A percentile compares a stretch with the other conserved stretches of the same genome.
Evolutionary conservation across 2,329 filamentous ascomycete genomes (phyloP).

Genomic region (Cucurbitaria berberidis): DNA sequence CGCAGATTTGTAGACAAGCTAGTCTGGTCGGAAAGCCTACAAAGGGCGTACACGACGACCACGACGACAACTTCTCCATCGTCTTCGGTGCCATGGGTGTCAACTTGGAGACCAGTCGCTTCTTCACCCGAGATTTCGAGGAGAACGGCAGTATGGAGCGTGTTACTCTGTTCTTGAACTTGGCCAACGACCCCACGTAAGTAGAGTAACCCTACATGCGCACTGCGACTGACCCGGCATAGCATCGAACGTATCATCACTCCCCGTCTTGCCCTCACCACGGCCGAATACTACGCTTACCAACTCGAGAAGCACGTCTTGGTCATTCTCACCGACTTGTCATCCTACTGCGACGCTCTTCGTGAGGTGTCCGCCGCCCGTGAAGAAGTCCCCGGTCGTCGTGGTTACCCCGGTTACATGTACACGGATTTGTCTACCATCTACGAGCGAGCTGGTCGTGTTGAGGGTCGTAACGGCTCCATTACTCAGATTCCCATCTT

Average conservation of each 20-base stretch:
- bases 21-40: conserved; percentile 89
- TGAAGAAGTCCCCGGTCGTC: conserved; percentile 98
- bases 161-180: conserved; percentile 95
- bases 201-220: conserved; percentile 44
- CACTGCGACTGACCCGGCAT: conserved; percentile 25
- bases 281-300: conserved; percentile 99
- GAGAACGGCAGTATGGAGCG: conserved; percentile 99
- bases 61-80: conserved; percentile 99
- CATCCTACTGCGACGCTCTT: conserved; percentile 97
- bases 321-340: conserved; percentile 97
- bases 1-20: conserved; percentile 97
- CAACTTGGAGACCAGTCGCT: conserved; percentile 97
- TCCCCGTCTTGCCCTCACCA: conserved; percentile 95
- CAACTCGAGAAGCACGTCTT: conserved; percentile 99
- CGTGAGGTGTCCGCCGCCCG: conserved; percentile 97
- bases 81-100: conserved; percentile 99
- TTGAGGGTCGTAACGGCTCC: conserved; percentile 93
- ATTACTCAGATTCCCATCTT: conserved; percentile 99
- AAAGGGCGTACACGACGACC: conserved; percentile 94
- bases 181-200: conserved; percentile 98
- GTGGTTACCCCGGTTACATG: conserved; percentile 99
- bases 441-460: conserved; percentile 98
- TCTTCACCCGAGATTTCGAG: conserved; percentile 98
- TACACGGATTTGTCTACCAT: conserved; percentile 99
- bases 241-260: conserved; percentile 99